Evolutionary conservation across 2,329 filamentous ascomycete species (phyloP).

Genomic region (Cladosporium oxysporum): DNA sequence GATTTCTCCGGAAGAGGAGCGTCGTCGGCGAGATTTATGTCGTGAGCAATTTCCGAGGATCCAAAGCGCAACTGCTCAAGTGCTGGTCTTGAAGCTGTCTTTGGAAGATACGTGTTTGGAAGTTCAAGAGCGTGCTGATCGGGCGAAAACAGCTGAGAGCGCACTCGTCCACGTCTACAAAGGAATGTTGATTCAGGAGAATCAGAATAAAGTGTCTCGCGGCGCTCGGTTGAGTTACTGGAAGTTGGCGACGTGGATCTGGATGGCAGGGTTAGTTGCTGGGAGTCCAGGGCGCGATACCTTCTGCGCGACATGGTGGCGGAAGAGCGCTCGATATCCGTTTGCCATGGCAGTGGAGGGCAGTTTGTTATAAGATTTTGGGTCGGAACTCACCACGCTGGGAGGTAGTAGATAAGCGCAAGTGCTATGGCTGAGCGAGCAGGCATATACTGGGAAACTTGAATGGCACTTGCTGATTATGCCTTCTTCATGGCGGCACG

Average conservation of each 20-base stretch:
- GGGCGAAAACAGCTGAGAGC: background rate
- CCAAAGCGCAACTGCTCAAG: slow-evolving; percentile 16
- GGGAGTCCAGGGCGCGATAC: slow-evolving; percentile 12
- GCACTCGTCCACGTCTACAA: background rate
- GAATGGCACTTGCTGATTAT: slow-evolving; percentile 12
- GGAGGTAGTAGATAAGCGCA: slow-evolving; percentile 7
- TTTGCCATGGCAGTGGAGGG: background rate
- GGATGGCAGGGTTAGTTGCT: slow-evolving; percentile 13
- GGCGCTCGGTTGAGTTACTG: background rate
- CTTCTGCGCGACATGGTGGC: slow-evolving; percentile 15
- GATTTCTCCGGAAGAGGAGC: background rate
- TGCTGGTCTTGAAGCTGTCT: background rate
- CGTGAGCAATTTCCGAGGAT: background rate
- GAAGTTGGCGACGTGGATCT: slow-evolving; percentile 9
- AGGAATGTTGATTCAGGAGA: background rate
- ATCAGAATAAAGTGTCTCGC: background rate
- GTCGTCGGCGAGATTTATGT: background rate
- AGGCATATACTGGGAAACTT: background rate
- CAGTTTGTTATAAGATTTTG: background rate
- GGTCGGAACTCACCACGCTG: slow-evolving; percentile 12
- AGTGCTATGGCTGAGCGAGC: slow-evolving; percentile 8
- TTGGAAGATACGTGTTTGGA: slow-evolving; percentile 3
- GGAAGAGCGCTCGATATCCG: background rate
- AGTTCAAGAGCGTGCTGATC: slow-evolving; percentile 4
- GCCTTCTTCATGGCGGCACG: slow-evolving; percentile 1